Conservation (phyloP, 202 grass and related monocot species). For the Schoenoplectus tabernaemontani region DNA sequence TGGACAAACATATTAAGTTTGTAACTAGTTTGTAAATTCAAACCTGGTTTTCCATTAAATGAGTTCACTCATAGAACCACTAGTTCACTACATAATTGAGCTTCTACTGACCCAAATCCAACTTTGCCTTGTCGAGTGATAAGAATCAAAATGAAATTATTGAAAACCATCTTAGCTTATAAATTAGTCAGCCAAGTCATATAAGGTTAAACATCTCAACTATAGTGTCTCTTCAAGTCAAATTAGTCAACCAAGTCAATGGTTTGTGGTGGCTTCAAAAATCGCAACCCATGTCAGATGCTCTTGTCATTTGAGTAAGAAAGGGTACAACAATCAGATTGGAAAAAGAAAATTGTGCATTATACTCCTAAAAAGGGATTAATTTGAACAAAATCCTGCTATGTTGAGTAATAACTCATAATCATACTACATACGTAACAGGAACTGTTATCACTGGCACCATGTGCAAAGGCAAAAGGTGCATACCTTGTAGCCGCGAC, state of each 20-base stretch:
- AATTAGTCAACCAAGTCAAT: neutral
- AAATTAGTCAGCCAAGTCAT: neutral
- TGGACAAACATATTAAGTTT: neutral
- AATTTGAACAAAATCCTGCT: neutral
- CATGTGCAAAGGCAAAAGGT: conserved; percentile 93
- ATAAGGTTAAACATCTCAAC: neutral
- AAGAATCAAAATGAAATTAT: too few relatives aligned
- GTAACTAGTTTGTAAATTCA: neutral
- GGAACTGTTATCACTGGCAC: conserved; percentile 69
- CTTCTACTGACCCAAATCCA: neutral
- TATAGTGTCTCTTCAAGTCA: neutral
- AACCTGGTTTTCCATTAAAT: neutral
- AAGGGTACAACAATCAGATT: neutral
- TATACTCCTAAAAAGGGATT: neutral
- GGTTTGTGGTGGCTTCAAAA: neutral
- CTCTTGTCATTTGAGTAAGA: neutral
- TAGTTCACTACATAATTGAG: neutral
- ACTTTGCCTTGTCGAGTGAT: neutral
- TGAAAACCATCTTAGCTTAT: neutral
- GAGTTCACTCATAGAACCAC: neutral
- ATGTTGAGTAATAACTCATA: neutral
- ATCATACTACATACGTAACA: neutral
- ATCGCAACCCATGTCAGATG: neutral
- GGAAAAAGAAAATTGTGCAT: neutral
- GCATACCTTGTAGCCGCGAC: conserved; percentile 66